Evolutionary conservation across 2,329 filamentous ascomycete genomes (phyloP).

Genomic region (Trichoderma koningiopsis): DNA sequence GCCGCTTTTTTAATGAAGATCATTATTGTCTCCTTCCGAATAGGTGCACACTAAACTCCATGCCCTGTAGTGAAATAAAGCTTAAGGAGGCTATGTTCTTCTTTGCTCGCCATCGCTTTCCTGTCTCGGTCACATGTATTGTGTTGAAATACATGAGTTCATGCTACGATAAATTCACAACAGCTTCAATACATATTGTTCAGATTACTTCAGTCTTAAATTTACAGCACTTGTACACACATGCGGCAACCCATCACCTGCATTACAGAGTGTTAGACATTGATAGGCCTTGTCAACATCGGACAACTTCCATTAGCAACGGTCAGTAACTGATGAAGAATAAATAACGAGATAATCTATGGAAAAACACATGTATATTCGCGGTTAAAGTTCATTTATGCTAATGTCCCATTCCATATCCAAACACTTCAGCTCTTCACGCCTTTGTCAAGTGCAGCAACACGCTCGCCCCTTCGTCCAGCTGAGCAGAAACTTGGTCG

Average conservation of each 20-base stretch:
- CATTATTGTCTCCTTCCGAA: neutral
- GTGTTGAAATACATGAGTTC: neutral
- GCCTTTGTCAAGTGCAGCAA: conserved; percentile 5
- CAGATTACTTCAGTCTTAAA: neutral
- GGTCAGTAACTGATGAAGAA: no score
- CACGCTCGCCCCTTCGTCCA: neutral
- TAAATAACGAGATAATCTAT: neutral
- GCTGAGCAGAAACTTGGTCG: conserved; percentile 10
- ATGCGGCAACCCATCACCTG: neutral
- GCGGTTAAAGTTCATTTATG: neutral
- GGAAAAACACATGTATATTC: neutral
- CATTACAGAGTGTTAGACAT: neutral
- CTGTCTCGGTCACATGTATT: no score
- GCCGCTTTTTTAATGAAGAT: neutral
- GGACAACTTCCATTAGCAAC: neutral
- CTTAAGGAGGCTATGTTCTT: no score
- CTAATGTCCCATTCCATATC: neutral
- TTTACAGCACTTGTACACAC: neutral
- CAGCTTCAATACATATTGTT: neutral
- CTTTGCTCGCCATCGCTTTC: no score
- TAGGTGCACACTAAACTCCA: neutral
- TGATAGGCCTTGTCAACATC: neutral
- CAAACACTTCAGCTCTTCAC: neutral
- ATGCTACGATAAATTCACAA: neutral
- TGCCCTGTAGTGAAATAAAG: neutral